Conservation (phyloP, 202 grass and related monocot species). For the Schoenoplectus tabernaemontani region DNA sequence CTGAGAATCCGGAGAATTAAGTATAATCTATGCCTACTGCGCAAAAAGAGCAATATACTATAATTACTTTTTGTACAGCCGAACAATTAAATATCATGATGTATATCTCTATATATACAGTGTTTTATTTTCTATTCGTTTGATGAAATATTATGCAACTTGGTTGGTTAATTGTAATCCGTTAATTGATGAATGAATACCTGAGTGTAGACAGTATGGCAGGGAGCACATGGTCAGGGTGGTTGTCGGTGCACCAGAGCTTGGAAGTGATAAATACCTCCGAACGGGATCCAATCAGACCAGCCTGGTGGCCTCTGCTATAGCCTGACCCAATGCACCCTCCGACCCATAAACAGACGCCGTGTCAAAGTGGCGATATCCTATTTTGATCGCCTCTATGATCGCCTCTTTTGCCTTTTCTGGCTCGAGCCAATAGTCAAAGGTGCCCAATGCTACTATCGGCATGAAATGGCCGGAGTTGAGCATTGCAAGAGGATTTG, state of each 20-base stretch:
- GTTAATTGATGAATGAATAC: neutral
- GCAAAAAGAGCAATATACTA: neutral
- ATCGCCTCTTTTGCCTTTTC: slow-evolving; percentile 10
- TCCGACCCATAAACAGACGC: slow-evolving; percentile 52
- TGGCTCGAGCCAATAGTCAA: neutral
- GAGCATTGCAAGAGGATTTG: slow-evolving; percentile 18
- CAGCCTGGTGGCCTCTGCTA: slow-evolving; percentile 27
- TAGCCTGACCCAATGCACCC: slow-evolving; percentile 33
- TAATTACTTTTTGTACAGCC: neutral
- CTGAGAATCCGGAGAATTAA: neutral
- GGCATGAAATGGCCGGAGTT: slow-evolving; percentile 16
- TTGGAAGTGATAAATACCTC: slow-evolving; percentile 72
- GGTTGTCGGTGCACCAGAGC: slow-evolving; percentile 65
- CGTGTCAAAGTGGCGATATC: slow-evolving; percentile 70
- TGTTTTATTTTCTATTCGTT: neutral
- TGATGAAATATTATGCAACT: neutral
- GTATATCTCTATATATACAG: neutral
- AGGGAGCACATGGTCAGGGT: slow-evolving; percentile 43
- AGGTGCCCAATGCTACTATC: slow-evolving; percentile 46
- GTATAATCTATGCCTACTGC: neutral
- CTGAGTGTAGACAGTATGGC: slow-evolving; percentile 42
- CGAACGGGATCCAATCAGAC: slow-evolving; percentile 34
- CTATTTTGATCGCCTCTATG: slow-evolving; percentile 41
- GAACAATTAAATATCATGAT: neutral
- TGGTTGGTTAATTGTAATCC: neutral